Base-by-base conservation (phyloP, 768 basidiomycete species). In the Lentinula sp. region DNA sequence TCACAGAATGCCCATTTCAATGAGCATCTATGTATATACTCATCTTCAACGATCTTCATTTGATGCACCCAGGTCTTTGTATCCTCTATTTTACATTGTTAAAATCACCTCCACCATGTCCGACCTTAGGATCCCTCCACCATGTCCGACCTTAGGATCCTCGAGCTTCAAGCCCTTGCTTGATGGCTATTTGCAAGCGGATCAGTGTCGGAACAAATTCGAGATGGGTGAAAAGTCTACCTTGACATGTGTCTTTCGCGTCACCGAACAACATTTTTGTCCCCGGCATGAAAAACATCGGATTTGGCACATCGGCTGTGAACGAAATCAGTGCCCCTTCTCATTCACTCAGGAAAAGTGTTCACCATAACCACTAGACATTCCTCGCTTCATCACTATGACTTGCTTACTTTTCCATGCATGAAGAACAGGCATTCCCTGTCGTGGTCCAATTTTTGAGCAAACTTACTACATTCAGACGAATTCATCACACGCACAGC, bases 321-420 rank as follows among this genome's bases (percentile, higher is more conserved):
- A 64, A 41, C 3, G 46, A 59, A 10, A 45, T 48, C 8, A 46
- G 39, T 53, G 39, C n/a, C 18, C 46, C 12, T 20, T 13, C 15
- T 16, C 28, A 37, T 41, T 20, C 20, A 41, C 6, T 51, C 13
- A 32, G 6, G 0, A 28, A n/a, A 32, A 33, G 45, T 33, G 70
- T 79, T 56, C 61, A 91, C 91, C 93, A 69, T 93, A 93, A 42
- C 91, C 92, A 69, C 89, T 88, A 7, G 92, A 85, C 81, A 95
- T 85, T 57, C 93, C 91, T 64, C 93, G 82, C 74, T 95, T 95
- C 93, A 95, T 95, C 42, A 95, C 92, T 57, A 95, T 81, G 46
- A 93, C 91, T 66, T 92, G 88, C 70, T 93, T 93, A 72, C 89
- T 90, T 84, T 94, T 92, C 93, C 93, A 95, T 6, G 89, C 93